Evolutionary conservation across 352 stramenopile species (phyloP).

Genomic region (Phytophthora chlamydospora): DNA sequence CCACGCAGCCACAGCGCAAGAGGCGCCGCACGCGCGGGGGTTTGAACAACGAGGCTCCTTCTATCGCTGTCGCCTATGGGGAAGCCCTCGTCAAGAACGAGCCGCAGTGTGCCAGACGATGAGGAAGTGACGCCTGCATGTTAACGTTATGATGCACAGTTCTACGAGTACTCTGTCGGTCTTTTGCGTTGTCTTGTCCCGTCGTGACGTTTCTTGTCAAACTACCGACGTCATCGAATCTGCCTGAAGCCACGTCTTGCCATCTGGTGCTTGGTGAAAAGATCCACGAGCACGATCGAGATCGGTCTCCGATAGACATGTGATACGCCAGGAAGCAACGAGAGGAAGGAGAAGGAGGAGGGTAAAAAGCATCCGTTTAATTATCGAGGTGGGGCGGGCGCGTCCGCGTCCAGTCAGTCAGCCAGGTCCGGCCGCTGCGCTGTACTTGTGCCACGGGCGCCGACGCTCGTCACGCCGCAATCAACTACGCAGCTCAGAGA

Average conservation of each 20-base stretch:
- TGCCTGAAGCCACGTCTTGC: conserved; percentile 5
- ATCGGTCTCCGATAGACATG: neutral
- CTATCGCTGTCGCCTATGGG: neutral
- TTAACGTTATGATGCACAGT: conserved; percentile 3
- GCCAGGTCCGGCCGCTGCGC: neutral
- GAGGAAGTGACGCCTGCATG: neutral
- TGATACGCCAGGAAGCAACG: neutral
- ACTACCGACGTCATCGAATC: conserved; percentile 14
- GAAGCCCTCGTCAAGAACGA: conserved; percentile 36
- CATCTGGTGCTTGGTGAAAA: conserved; percentile 9
- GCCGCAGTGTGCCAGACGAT: conserved; percentile 5
- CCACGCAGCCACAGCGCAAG: conserved; percentile 33
- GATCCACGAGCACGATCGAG: conserved; percentile 8
- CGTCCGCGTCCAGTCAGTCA: conserved; percentile 11
- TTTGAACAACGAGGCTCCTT: neutral
- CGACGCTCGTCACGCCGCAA: conserved; percentile 16
- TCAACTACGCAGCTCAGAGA: conserved; percentile 8
- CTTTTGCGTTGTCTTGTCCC: neutral
- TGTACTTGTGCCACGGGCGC: neutral
- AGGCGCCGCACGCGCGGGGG: conserved; percentile 32
- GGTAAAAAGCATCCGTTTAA: conserved; percentile 39
- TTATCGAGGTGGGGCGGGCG: conserved; percentile 37
- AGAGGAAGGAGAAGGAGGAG: neutral
- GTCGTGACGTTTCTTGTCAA: too few species aligned
- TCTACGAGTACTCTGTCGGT: neutral